Percentiles rank a stretch among this genome's conserved stretches.
Evolutionary conservation across 768 basidiomycete species (phyloP).

Genomic region (Lactarius trivialis): DNA sequence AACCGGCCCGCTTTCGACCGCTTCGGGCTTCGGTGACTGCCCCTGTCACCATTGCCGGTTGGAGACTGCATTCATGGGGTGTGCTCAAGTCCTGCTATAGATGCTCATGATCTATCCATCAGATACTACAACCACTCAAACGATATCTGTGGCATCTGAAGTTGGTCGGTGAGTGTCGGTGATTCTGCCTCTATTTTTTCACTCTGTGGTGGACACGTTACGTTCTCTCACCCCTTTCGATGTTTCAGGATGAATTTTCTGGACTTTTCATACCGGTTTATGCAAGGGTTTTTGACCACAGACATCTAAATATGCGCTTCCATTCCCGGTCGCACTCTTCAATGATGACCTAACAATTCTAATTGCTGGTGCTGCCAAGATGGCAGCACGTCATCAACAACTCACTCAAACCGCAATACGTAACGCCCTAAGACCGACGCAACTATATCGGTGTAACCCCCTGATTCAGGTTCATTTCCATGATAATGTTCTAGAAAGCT

Average conservation of each 20-base stretch:
- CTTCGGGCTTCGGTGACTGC: no score
- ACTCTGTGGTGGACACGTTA: background rate
- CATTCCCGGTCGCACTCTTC: background rate
- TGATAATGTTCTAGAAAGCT: background rate
- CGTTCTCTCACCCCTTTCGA: background rate
- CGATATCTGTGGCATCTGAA: no score
- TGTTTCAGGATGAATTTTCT: background rate
- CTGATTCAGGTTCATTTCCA: background rate
- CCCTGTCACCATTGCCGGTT: no score
- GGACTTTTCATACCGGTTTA: background rate
- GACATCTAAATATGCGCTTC: background rate
- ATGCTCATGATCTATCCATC: no score
- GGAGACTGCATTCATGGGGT: no score
- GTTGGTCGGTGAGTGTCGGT: no score
- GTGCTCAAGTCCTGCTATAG: no score
- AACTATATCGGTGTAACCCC: background rate
- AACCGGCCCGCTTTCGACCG: constrained; percentile 6
- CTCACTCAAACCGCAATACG: background rate
- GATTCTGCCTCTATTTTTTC: background rate
- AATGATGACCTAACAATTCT: background rate
- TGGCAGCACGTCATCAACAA: background rate
- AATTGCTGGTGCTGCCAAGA: background rate
- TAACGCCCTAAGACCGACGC: background rate
- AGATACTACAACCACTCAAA: no score
- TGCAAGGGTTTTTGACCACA: background rate